phyloP scores from a whole-genome alignment of 1,284 basidiomycete species.

The Ganoderma leucocontextum region DNA sequence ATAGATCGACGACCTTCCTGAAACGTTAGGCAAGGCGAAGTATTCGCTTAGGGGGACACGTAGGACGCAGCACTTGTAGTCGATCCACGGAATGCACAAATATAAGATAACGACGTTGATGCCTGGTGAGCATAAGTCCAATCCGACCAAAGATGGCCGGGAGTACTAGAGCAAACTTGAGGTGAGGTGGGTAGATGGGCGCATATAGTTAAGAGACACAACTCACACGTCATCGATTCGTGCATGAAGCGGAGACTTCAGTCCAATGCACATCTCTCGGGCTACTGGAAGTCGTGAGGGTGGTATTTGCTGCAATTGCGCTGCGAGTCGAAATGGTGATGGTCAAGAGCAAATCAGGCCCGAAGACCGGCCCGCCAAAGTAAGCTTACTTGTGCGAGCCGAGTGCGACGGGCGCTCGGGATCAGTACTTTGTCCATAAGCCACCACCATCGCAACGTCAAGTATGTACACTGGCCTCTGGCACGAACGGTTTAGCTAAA shows the following conservation, averaged over 20 bases:
- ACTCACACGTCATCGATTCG: too few species aligned
- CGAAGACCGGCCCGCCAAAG: not conserved
- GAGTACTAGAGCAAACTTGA: not conserved
- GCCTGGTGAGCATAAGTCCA: not conserved
- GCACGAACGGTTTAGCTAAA: too few species aligned
- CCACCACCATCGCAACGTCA: not conserved
- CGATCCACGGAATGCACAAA: conserved; percentile 8
- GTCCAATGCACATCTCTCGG: too few species aligned
- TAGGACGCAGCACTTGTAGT: not conserved
- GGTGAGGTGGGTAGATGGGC: not conserved
- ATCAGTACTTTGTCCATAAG: not conserved
- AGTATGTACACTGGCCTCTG: too few species aligned
- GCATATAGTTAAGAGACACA: too few species aligned
- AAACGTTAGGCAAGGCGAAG: conserved; percentile 9
- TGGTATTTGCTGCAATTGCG: not conserved
- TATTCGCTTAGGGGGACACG: not conserved
- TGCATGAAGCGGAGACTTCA: too few species aligned
- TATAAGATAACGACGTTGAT: not conserved
- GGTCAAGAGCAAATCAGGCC: not conserved
- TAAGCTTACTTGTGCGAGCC: not conserved
- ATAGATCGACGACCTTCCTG: conserved; percentile 14
- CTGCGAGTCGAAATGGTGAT: not conserved
- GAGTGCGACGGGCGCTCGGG: not conserved
- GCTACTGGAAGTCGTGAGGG: not conserved
- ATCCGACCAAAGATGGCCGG: not conserved